A percentile compares a stretch with the other conserved stretches of the same genome.
Conservation (phyloP, 139 green algal genomes). For the Microglena sp. region DNA sequence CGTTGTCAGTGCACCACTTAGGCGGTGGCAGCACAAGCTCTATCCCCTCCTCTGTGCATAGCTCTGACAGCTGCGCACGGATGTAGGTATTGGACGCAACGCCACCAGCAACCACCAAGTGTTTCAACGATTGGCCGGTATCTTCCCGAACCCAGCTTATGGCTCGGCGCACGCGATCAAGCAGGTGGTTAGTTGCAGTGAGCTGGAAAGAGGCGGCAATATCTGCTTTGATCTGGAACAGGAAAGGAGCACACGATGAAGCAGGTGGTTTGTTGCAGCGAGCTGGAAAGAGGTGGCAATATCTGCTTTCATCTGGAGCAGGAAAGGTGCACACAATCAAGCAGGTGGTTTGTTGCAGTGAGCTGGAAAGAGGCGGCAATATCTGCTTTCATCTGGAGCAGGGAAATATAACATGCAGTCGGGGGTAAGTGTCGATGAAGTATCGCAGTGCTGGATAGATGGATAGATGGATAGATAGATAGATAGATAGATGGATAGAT, state of each 20-base stretch:
- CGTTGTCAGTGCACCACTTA: constrained; percentile 90
- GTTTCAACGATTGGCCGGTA: constrained; percentile 11
- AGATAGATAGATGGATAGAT: too few relatives aligned
- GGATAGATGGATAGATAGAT: too few relatives aligned
- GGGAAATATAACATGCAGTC: not conserved
- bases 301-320: constrained; percentile 55
- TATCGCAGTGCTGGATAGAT: too few relatives aligned
- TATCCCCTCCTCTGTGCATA: constrained; percentile 16
- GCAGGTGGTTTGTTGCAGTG: constrained; percentile 78
- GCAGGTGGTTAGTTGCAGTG: constrained; percentile 78
- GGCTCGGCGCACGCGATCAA: constrained; percentile 46
- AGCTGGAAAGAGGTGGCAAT: constrained; percentile 89
- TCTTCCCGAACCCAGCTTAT: constrained; percentile 52
- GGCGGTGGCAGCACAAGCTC: constrained; percentile 56
- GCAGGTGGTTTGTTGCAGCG: constrained; percentile 78
- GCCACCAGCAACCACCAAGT: constrained; percentile 88
- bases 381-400: constrained; percentile 55
- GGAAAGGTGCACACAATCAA: constrained; percentile 38
- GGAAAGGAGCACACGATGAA: constrained; percentile 38
- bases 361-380: constrained; percentile 90
- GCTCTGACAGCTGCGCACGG: constrained; percentile 29
- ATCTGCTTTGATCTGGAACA: constrained; percentile 56
- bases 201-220: constrained; percentile 90
- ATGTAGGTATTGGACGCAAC: constrained; percentile 84
- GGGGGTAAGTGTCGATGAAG: too few relatives aligned